These are phyloP conservation scores for Moesziomyces sp. DNA, from an alignment of 1,284 basidiomycete species.

Conservation along the genomic window DNA sequence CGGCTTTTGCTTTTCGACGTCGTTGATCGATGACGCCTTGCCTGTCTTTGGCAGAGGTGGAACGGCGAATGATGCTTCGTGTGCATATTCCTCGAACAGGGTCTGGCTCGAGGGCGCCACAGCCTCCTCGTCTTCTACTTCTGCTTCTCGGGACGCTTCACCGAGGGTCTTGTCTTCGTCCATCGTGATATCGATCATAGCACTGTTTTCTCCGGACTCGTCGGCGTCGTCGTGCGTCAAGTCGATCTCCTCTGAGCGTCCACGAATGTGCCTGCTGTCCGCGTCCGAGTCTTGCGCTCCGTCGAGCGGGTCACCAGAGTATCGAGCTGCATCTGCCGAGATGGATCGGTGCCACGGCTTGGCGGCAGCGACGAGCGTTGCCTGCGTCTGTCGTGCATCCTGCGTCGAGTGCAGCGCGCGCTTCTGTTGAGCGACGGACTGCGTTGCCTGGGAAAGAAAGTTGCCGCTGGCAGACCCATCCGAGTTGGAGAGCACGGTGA, in stretches of 20 bases:
- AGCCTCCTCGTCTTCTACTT: conserved; percentile 3
- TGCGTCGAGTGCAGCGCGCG: conserved; percentile 4
- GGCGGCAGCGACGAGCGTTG: conserved; percentile 31
- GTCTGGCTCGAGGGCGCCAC: conserved; percentile 39
- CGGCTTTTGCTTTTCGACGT: background rate
- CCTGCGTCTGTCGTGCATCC: conserved; percentile 9
- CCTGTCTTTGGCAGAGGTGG: background rate
- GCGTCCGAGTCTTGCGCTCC: background rate
- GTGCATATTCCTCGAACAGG: conserved; percentile 29
- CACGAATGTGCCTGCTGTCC: conserved; percentile 1
- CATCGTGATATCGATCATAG: conserved; percentile 4
- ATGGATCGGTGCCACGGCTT: conserved; percentile 48
- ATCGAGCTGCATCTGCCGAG: conserved; percentile 29
- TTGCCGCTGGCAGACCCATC: conserved; percentile 39
- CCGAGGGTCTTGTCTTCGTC: conserved; percentile 38
- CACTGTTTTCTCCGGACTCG: background rate
- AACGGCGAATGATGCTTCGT: conserved; percentile 1
- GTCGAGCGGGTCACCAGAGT: background rate
- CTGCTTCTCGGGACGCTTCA: background rate
- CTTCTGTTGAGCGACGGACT: conserved; percentile 7
- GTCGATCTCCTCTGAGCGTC: conserved; percentile 21
- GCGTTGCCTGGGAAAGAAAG: conserved; percentile 39
- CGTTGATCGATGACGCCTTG: background rate
- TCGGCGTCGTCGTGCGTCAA: background rate
- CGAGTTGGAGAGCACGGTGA: conserved; percentile 39